Evolutionary conservation across 2,329 filamentous ascomycete genomes (phyloP), one percentile per base, ranked within the genome.

Genomic region (Colletotrichum gigasporum): DNA sequence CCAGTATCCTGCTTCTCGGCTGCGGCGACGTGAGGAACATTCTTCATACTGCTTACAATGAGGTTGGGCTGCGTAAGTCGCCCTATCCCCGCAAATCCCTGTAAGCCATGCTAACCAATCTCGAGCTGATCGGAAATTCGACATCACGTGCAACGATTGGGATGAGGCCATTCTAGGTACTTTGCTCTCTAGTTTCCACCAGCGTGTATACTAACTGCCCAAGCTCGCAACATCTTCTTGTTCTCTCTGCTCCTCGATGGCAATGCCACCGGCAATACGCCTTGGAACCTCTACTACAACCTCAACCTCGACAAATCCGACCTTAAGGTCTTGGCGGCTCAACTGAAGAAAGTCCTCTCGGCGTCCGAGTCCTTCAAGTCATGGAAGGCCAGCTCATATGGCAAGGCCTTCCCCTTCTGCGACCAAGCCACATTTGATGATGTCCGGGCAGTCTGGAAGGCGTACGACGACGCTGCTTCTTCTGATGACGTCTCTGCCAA

Each of bases 221-320:
- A 16, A 87, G 87, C 85, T 26, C 81, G 87, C 2, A 89, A 90
- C 69, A 71, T 84, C 28, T 66, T 89, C 3, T 72, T 88, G 0
- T 75, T 87, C 30, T 82, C 82, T 0, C 71, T 88, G 2, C 71
- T 89, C 37, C 51, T 84, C 6, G 83, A 85, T n/a, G 63, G 69
- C 11, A 52, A 65, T 1, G 62, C 42, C 14, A 10, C 56, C 11
- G 57, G 48, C 26, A 71, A 77, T 2, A 54, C 69, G 7, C 72
- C 83, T 3, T 89, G 85, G 85, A 79, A 84, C 60, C 73, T 85
- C 34, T 90, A 86, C 73, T 87, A 87, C 71, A 79, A 88, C 67
- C 69, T 85, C 4, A 80, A 78, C 35, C 65, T 90, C 5, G 77
- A 80, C 48, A 65, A 75, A 0, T 44, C 71, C 3, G 75, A 80